A percentile compares a stretch with the other conserved stretches of the same genome.
These are phyloP conservation scores for Ophiostoma sp. DNA, from an alignment of 2,329 filamentous ascomycete genomes.

Conservation along the genomic window DNA sequence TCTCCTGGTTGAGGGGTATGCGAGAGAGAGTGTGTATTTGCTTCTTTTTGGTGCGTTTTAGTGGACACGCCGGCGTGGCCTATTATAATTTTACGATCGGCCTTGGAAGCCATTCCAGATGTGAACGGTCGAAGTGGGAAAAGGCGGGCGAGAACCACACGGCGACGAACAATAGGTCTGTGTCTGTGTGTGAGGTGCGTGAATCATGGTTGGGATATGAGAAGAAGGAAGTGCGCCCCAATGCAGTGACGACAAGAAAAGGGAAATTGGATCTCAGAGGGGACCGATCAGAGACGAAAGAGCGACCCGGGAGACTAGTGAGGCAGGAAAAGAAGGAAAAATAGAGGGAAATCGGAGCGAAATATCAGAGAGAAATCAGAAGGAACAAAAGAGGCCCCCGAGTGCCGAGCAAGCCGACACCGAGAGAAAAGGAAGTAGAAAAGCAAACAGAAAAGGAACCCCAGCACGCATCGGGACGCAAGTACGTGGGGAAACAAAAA, in stretches of 20 bases:
- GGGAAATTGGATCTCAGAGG: neutral
- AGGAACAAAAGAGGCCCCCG: neutral
- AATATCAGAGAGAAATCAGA: neutral
- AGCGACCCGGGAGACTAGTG: neutral
- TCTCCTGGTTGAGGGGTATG: neutral
- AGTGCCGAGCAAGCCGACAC: neutral
- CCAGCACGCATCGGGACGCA: neutral
- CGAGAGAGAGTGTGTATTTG: too few species aligned
- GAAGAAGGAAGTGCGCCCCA: too few species aligned
- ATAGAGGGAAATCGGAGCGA: neutral
- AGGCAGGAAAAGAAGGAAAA: neutral
- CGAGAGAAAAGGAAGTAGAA: neutral
- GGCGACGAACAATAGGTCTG: neutral
- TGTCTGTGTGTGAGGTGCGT: neutral
- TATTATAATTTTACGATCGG: neutral
- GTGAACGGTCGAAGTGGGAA: neutral
- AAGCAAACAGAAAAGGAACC: neutral
- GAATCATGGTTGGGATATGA: neutral
- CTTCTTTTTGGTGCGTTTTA: too few species aligned
- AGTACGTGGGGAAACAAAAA: neutral
- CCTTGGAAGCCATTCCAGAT: neutral
- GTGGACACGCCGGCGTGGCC: neutral
- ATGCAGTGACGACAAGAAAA: too few species aligned
- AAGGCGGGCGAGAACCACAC: neutral
- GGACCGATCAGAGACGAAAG: neutral